phyloP scores from a whole-genome alignment of 495 filamentous ascomycete genomes.

The Parathielavia appendiculata region DNA sequence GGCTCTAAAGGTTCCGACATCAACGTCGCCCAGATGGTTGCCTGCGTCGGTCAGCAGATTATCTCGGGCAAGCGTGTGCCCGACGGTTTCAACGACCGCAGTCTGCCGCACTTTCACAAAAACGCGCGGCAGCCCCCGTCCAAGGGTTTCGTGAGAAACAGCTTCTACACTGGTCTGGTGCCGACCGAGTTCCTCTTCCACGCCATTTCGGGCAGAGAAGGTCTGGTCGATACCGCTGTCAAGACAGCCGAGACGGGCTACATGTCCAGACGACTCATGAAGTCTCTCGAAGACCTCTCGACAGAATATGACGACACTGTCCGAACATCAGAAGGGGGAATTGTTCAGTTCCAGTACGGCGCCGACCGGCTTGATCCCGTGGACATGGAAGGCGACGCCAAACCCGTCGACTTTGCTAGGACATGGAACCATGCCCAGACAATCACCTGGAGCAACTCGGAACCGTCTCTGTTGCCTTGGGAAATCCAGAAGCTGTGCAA shows the following conservation, averaged over 20 bases:
- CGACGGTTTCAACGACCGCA: slow-evolving; percentile 94
- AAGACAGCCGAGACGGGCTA: slow-evolving; percentile 99
- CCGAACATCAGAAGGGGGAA: slow-evolving; percentile 72
- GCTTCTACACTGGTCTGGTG: slow-evolving; percentile 88
- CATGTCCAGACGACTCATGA: slow-evolving; percentile 98
- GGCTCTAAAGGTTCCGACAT: slow-evolving; percentile 94
- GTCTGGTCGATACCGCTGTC: slow-evolving; percentile 98
- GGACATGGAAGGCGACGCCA: slow-evolving; percentile 93
- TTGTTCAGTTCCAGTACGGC: slow-evolving; percentile 96
- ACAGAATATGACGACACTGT: slow-evolving; percentile 92
- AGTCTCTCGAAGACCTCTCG: slow-evolving; percentile 90
- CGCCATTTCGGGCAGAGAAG: slow-evolving; percentile 96
- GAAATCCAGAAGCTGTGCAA: slow-evolving; percentile 65
- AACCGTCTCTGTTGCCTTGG: slow-evolving; percentile 61
- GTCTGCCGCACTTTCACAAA: slow-evolving; percentile 91
- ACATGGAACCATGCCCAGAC: slow-evolving; percentile 83
- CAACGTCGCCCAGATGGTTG: slow-evolving; percentile 99
- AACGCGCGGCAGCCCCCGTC: slow-evolving; percentile 82
- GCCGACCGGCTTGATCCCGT: slow-evolving; percentile 92
- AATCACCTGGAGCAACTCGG: slow-evolving; percentile 71
- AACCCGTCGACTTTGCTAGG: slow-evolving; percentile 87
- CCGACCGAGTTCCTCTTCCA: slow-evolving; percentile 96
- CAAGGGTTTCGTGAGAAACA: slow-evolving; percentile 95
- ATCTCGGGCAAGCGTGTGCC: slow-evolving; percentile 89
- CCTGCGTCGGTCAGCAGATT: slow-evolving; percentile 95